Evolutionary conservation across 1,284 basidiomycete genomes (phyloP), one percentile per base, ranked within the genome.

Genomic region (Cystobasidium slooffiae): DNA sequence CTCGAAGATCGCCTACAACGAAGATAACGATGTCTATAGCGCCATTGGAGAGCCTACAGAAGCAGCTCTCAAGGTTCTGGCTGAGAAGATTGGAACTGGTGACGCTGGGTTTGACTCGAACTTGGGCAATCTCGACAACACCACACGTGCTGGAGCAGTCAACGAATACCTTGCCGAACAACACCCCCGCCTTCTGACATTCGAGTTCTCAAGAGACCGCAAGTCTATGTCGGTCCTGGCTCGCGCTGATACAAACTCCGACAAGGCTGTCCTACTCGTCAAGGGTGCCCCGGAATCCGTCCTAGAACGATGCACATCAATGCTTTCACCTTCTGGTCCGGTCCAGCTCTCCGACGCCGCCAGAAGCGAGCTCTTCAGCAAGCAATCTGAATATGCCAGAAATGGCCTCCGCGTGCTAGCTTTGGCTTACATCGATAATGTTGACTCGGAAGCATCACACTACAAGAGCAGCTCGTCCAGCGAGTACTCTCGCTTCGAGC

Each of bases 191-290:
- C 86, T 97, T 12, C 84, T 96, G 77, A 98, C 95, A 1, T 95
- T 99, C 81, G 96, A 98, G 82, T 99, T 99, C 84, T 92, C 93
- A 39, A 90, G 96, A 46, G 97, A 99, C 83, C 91, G 96, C 82
- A 99, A 98, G 85, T 95, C 94, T 87, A 99, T 98, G 96, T 97
- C 95, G 31, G 94, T 97, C 49, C 88, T 98, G 62, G 89, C 92
- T 63, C 86, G 85, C 75, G 81, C 77, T 37, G 83, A 87, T 75
- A 86, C 88, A 76, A 87, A 86, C 10, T 83, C 83, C 5, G 88
- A 89, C 47, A 83, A 63, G 22, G 80, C 79, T 24, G 79, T 89
- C 20, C 85, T 96, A 2, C 90, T 94, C 80, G 93, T 92, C 81
- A 99, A 99, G 83, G 96, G 97, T 59, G 97, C 96, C 0, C 96